Conservation (phyloP, 208 protist genomes). For the Trypanosoma melophagium region DNA sequence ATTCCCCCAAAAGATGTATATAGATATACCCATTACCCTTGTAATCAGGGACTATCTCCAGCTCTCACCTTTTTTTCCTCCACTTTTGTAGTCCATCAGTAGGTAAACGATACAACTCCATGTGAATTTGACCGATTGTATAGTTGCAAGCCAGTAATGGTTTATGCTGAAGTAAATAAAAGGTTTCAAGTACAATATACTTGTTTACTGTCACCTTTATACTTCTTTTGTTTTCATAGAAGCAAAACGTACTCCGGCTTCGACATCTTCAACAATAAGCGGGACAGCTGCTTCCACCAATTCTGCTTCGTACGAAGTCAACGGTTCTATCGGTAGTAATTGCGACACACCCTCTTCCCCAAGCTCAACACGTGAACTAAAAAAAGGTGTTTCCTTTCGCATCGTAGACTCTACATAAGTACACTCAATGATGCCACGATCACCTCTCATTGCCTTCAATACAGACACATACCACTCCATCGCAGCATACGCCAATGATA, state of each 20-base stretch:
- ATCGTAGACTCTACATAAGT: conserved; percentile 74
- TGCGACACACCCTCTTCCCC: conserved; percentile 75
- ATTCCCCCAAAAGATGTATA: too few species aligned
- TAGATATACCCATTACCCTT: too few species aligned
- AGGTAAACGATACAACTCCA: too few species aligned
- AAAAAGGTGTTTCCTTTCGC: conserved; percentile 68
- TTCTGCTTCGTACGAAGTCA: conserved; percentile 68
- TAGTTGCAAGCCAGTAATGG: too few species aligned
- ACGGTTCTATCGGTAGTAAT: conserved; percentile 54
- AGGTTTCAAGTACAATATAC: background rate
- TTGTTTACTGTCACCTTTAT: background rate
- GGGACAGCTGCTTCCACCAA: conserved; percentile 75
- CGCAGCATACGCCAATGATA: conserved; percentile 64
- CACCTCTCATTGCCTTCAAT: conserved; percentile 75
- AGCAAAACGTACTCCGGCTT: conserved; percentile 50
- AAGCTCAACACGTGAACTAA: conserved; percentile 82
- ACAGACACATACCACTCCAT: conserved; percentile 68
- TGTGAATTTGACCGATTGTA: too few species aligned
- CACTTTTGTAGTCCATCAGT: too few species aligned
- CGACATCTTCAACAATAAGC: conserved; percentile 77
- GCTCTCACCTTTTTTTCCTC: too few species aligned
- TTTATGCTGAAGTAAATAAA: background rate
- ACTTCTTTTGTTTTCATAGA: background rate
- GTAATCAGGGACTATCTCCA: too few species aligned
- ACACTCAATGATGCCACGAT: conserved; percentile 83